phyloP scores from a whole-genome alignment of 805 yeast species.

The Saturnispora halmiae region DNA sequence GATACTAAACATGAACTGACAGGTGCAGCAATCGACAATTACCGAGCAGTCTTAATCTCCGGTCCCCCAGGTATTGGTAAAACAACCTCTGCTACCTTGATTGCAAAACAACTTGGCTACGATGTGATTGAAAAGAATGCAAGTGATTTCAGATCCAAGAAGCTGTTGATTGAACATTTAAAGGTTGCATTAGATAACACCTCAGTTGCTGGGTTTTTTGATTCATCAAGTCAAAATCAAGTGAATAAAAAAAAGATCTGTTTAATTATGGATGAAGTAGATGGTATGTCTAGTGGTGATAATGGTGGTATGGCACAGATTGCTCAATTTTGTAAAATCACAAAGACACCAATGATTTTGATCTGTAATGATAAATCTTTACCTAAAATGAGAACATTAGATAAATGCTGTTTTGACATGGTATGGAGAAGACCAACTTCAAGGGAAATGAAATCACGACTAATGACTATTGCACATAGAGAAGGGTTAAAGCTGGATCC shows the following conservation, averaged over 20 bases:
- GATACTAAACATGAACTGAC: constrained; percentile 40
- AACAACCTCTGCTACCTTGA: constrained; percentile 71
- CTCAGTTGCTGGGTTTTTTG: constrained; percentile 73
- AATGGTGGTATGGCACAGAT: constrained; percentile 97
- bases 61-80: constrained; percentile 88
- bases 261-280: constrained; percentile 96
- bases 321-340: constrained; percentile 75
- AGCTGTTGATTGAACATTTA: constrained; percentile 57
- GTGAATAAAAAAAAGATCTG: constrained; percentile 48
- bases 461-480: constrained; percentile 82
- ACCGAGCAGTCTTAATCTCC: constrained; percentile 75
- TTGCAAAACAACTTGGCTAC: constrained; percentile 60
- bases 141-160: constrained; percentile 83
- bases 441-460: constrained; percentile 66
- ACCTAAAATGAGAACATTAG: constrained; percentile 96
- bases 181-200: constrained; percentile 70
- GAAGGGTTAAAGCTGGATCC: constrained; percentile 79
- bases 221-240: constrained; percentile 18
- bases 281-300: constrained; percentile 99
- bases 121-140: constrained; percentile 76
- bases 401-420: constrained; percentile 66
- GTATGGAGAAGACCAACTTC: constrained; percentile 88
- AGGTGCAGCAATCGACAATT: constrained; percentile 55
- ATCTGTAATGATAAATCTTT: constrained; percentile 88
- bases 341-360: constrained; percentile 82